Base-by-base conservation (phyloP, 805 yeast genomes). In the Lipomyces spencermartinsiae region DNA sequence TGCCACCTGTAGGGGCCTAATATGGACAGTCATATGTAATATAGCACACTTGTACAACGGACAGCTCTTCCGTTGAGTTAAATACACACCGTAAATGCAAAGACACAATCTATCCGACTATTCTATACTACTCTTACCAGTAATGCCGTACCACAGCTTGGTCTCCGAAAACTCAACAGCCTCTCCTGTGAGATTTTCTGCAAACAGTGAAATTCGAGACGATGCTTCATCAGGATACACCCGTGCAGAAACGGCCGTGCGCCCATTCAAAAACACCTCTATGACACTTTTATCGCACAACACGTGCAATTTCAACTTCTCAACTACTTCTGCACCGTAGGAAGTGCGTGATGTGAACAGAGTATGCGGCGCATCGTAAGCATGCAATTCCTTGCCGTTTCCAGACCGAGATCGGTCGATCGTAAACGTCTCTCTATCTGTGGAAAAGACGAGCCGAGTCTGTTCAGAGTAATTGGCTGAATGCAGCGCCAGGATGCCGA, bases 221-320 rank as follows among this genome's bases (percentile, higher is more conserved):
- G 60, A 22, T 29, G 14, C 56, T 25, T 53, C 56, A 19, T 53
- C 56, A 1, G 56, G 60, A 39, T 59, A 59, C 19, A 59, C 35
- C 9, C 62, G 14, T 9, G 62, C 29, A 10, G 62, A 25, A 9
- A 49, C 10, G 10, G 57, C 62, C 39, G 62, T 37, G 8, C 62
- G 62, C 25, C 56, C 57, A n/a, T 59, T 59, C 35, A 59, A 31
- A 31, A 59, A 59, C 14, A 59, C 62, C 22, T 39, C 53, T n/a
- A 59, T 25, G n/a, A 59, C 62, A 10, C 62, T 59, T 19, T 12
- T 34, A 58, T 59, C 62, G 29, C 35, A 59, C 19, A 59, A 59
- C 29, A 39, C 56, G 14, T 35, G 53, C 35, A 59, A 22, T 12
- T 59, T 34, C 56, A 59, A 31, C 34, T 59, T 19, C 34, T 59